phyloP scores from a whole-genome alignment of 108 stramenopile species.

The Skeletonema menzelii region DNA sequence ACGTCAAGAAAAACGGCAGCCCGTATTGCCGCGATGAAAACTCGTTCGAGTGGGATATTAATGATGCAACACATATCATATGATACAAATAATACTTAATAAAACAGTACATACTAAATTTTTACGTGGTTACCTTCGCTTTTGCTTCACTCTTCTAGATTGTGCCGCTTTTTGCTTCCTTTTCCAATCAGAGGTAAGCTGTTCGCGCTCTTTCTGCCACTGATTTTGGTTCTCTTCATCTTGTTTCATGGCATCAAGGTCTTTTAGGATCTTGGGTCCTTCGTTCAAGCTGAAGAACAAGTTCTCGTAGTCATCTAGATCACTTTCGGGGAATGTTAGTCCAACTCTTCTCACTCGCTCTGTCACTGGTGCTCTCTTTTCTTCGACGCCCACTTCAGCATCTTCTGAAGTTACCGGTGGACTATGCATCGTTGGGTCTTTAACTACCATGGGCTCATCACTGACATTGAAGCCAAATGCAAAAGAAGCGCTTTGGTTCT shows the following conservation, averaged over 20 bases:
- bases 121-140: constrained; percentile 25
- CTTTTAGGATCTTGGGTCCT: constrained; percentile 54
- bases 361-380: not conserved
- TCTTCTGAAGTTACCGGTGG: not conserved
- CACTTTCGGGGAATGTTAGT: constrained; percentile 44
- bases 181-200: constrained; percentile 82
- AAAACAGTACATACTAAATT: not conserved
- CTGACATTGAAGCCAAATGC: constrained; percentile 58
- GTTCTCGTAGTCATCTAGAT: constrained; percentile 33
- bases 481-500: constrained; percentile 4
- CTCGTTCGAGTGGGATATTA: not conserved
- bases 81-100: not conserved
- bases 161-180: constrained; percentile 76
- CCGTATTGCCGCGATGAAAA: not conserved
- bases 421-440: not conserved
- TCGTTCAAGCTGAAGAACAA: constrained; percentile 68
- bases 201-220: constrained; percentile 72
- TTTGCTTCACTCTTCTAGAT: constrained; percentile 59
- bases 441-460: not conserved
- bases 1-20: not conserved
- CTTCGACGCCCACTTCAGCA: not conserved
- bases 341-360: constrained; percentile 33
- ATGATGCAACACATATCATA: constrained; percentile 10
- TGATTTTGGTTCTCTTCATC: constrained; percentile 47
- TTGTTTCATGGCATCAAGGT: constrained; percentile 50